These are phyloP conservation scores for Pilasporangium apinafurcum DNA, from an alignment of 352 stramenopile genomes.

Conservation along the genomic window DNA sequence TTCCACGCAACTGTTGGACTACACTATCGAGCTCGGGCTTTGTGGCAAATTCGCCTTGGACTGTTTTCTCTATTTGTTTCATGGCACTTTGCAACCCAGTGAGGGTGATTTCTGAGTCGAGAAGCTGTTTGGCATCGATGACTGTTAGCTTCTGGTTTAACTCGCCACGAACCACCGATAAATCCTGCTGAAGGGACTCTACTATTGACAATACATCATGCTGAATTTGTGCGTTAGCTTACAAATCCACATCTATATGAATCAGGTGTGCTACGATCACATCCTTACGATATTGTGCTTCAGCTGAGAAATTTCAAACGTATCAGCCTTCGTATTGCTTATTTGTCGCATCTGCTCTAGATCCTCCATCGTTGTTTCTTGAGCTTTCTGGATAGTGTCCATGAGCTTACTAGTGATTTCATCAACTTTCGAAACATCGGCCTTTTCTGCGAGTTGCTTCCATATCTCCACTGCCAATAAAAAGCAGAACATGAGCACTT, in stretches of 20 bases:
- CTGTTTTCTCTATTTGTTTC: conserved; percentile 17
- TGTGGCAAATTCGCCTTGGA: conserved; percentile 16
- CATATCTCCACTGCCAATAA: conserved; percentile 18
- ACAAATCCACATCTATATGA: neutral
- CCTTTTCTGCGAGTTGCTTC: conserved; percentile 34
- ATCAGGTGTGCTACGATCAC: neutral
- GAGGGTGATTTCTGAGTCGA: conserved; percentile 22
- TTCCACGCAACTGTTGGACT: conserved; percentile 24
- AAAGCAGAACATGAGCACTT: no score
- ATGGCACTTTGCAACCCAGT: conserved; percentile 12
- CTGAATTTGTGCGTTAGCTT: conserved; percentile 6
- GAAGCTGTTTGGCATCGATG: conserved; percentile 19
- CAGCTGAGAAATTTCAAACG: conserved; percentile 21
- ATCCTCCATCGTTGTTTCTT: conserved; percentile 16
- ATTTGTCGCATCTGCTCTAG: conserved; percentile 12
- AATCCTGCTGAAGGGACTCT: conserved; percentile 36
- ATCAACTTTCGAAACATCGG: conserved; percentile 18
- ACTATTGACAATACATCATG: conserved; percentile 33
- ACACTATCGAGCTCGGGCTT: conserved; percentile 21
- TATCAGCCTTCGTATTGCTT: conserved; percentile 12
- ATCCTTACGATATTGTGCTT: conserved; percentile 35
- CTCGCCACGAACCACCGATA: conserved; percentile 12
- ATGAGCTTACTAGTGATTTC: conserved; percentile 16
- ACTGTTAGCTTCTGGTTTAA: conserved; percentile 27
- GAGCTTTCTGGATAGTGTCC: conserved; percentile 16